Conservation (phyloP, 1,284 basidiomycete species). For the Clitocybe nebularis region DNA sequence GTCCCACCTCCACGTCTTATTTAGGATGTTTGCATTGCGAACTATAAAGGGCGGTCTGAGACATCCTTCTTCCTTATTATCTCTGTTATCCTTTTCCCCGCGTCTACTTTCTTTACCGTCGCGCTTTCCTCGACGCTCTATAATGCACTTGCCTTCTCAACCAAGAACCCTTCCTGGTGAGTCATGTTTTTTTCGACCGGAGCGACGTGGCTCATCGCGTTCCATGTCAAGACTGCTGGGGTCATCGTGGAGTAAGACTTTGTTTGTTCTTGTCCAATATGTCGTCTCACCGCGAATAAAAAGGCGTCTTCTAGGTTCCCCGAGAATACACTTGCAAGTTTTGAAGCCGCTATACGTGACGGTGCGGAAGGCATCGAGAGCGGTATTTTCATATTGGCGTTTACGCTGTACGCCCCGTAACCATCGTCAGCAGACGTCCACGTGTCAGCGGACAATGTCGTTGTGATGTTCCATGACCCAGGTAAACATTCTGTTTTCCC, state of each 20-base stretch:
- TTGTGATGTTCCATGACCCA: conserved; percentile 96
- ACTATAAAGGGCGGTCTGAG: conserved; percentile 23
- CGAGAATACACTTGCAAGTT: conserved; percentile 91
- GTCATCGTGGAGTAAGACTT: conserved; percentile 83
- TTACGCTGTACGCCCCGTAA: conserved; percentile 40
- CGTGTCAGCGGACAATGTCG: conserved; percentile 85
- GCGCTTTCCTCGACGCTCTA: conserved; percentile 2
- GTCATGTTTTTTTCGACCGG: conserved; percentile 12
- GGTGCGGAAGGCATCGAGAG: conserved; percentile 96
- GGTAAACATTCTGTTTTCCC: conserved; percentile 43
- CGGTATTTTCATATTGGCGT: conserved; percentile 50
- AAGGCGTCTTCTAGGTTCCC: conserved; percentile 86
- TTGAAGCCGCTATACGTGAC: conserved; percentile 88
- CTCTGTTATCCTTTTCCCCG: conserved; percentile 5
- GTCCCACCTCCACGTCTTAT: conserved; percentile 8
- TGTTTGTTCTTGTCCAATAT: conserved; percentile 8
- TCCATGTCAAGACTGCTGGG: conserved; percentile 73
- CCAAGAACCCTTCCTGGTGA: conserved; percentile 32
- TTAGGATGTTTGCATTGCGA: conserved; percentile 9
- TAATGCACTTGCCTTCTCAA: conserved; percentile 9
- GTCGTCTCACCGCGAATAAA: conserved; percentile 5
- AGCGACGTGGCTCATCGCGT: conserved; percentile 4
- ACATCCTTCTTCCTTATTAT: conserved; percentile 6
- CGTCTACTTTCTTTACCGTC: not conserved
- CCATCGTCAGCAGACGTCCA: conserved; percentile 82